phyloP scores from a whole-genome alignment of 345 rosid genomes.

The Euphorbia lathyris region DNA sequence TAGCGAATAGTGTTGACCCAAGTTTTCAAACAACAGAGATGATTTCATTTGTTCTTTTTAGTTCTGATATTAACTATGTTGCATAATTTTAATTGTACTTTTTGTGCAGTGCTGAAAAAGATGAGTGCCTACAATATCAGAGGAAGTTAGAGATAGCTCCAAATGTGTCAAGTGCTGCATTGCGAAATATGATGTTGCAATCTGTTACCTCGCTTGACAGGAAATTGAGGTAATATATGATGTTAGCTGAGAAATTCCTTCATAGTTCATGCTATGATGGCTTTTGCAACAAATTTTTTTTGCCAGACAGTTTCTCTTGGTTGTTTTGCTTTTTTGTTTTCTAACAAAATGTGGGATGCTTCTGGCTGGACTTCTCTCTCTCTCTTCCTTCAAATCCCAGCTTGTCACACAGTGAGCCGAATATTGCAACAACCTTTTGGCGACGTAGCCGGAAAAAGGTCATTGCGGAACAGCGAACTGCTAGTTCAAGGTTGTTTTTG shows the following conservation, averaged over 20 bases:
- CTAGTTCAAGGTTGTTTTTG: conserved; percentile 77
- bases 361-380: conserved; percentile 5
- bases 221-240: conserved; percentile 59
- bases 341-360: conserved; percentile 2
- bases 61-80: not conserved
- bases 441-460: conserved; percentile 83
- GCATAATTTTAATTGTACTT: conserved; percentile 12
- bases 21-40: conserved; percentile 17
- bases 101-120: conserved; percentile 76
- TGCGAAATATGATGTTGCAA: conserved; percentile 64
- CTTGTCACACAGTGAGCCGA: conserved; percentile 89
- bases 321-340: not conserved
- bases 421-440: conserved; percentile 82
- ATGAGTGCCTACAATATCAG: conserved; percentile 59
- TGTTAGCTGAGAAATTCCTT: not conserved
- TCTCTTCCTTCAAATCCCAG: conserved; percentile 33
- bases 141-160: conserved; percentile 65
- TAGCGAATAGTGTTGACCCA: conserved; percentile 29
- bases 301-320: conserved; percentile 1
- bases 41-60: not conserved
- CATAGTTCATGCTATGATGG: not conserved
- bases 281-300: conserved; percentile 7
- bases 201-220: conserved; percentile 53
- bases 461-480: conserved; percentile 91
- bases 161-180: conserved; percentile 60